Conservation (phyloP, 139 green algal genomes). For the Asterochloris sp. region DNA sequence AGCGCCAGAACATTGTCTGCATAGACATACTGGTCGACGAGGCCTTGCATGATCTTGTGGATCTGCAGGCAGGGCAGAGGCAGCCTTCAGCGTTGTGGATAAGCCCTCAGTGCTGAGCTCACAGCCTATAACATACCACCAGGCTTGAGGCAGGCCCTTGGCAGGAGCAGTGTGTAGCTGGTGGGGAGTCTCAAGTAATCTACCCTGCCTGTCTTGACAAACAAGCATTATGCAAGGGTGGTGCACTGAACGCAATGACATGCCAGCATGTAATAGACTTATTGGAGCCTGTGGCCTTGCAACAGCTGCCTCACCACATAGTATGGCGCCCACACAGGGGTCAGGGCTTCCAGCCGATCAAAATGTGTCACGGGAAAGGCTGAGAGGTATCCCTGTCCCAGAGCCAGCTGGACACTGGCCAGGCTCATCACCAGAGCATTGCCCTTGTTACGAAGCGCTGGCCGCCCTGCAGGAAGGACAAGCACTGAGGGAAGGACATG, state of each 20-base stretch:
- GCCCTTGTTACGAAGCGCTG: too few relatives aligned
- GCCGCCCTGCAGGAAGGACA: not conserved
- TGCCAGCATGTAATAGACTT: slow-evolving; percentile 18
- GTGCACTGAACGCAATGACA: too few relatives aligned
- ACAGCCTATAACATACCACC: not conserved
- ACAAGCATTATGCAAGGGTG: too few relatives aligned
- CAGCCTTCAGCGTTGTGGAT: not conserved
- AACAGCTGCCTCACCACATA: slow-evolving; percentile 72
- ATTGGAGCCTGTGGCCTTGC: slow-evolving; percentile 53
- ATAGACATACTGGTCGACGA: slow-evolving; percentile 56
- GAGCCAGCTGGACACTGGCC: slow-evolving; percentile 16
- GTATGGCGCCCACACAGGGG: slow-evolving; percentile 63
- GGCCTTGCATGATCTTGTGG: slow-evolving; percentile 68
- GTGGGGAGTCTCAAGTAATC: not conserved
- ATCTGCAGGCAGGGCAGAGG: slow-evolving; percentile 36
- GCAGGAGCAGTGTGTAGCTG: not conserved
- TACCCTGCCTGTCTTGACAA: too few relatives aligned
- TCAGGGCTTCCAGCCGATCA: slow-evolving; percentile 44
- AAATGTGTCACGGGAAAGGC: slow-evolving; percentile 62
- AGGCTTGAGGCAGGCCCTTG: not conserved
- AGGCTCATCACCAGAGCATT: slow-evolving; percentile 6
- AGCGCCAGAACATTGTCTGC: slow-evolving; percentile 35
- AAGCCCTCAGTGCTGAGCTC: not conserved
- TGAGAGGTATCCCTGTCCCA: slow-evolving; percentile 52
- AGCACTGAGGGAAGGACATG: too few relatives aligned